Evolutionary conservation across 1,139 yeast species (phyloP).

Genomic region (Meyerozyma carpophila): DNA sequence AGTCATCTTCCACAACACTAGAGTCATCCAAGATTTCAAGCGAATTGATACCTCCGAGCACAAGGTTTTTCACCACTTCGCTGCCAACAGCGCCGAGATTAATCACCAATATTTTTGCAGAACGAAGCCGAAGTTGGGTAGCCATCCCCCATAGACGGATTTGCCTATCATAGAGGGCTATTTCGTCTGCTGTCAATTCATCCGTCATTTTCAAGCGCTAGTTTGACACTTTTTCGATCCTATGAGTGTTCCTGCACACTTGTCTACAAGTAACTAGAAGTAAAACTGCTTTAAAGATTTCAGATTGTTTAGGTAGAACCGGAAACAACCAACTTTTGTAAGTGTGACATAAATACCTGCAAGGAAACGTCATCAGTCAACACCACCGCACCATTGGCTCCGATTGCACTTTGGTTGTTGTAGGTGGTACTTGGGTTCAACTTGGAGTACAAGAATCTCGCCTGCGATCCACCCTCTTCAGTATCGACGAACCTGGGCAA

Average conservation of each 20-base stretch:
- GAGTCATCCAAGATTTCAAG: slow-evolving; percentile 65
- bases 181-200: slow-evolving; percentile 50
- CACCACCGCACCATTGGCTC: slow-evolving; percentile 66
- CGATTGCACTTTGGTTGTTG: slow-evolving; percentile 50
- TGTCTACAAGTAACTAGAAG: neutral
- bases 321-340: slow-evolving; percentile 74
- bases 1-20: slow-evolving; percentile 53
- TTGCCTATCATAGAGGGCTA: slow-evolving; percentile 91
- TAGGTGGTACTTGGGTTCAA: slow-evolving; percentile 90
- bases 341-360: slow-evolving; percentile 87
- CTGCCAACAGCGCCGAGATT: slow-evolving; percentile 71
- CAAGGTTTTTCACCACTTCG: slow-evolving; percentile 79
- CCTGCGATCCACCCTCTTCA: slow-evolving; percentile 97
- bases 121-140: slow-evolving; percentile 77
- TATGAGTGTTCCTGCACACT: neutral
- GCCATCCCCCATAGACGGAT: slow-evolving; percentile 95
- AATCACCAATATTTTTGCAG: slow-evolving; percentile 64
- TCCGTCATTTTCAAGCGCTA: neutral
- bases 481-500: slow-evolving; percentile 94
- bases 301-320: slow-evolving; percentile 27
- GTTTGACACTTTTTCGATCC: neutral
- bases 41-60: slow-evolving; percentile 82
- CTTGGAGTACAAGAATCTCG: slow-evolving; percentile 90
- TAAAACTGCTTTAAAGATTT: neutral
- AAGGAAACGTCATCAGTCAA: slow-evolving; percentile 92